Evolutionary conservation across 2,329 filamentous ascomycete species (phyloP), one percentile per base, ranked within the genome.

Genomic region (Talaromyces sp.): DNA sequence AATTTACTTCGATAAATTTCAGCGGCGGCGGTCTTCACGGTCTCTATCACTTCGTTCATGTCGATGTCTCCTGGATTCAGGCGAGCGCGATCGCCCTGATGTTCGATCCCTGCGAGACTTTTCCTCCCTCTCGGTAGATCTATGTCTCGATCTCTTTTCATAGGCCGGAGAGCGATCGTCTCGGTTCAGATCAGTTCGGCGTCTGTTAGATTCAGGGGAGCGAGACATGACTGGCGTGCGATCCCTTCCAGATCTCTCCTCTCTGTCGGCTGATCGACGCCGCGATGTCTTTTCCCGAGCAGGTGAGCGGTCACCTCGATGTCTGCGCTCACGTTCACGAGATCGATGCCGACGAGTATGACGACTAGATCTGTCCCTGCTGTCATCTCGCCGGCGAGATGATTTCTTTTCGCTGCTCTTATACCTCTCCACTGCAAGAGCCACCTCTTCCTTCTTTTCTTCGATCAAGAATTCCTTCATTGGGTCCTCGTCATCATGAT

Each of bases 401-500:
- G 67, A 64, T 47, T 61, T 80, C 63, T 77, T 81, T 13, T 81
- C 77, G 52, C 78, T 77, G 66, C 73, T 81, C 41, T 80, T 78
- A 47, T 81, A 69, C 62, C 74, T 81, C 58, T 80, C 78, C 62
- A 89, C 73, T 3, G 90, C 92, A 53, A 83, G 82, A 49, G 88
- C 85, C 11, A 96, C 83, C 70, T 96, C 90, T 69, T 91, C 90
- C 73, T 89, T 91, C 81, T 97, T 97, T 74, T 96, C 89, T 58
- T 93, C 84, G 47, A 97, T 86, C 58, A 97, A 70, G 65, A 90
- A 97, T 33, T 85, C 86, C 74, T 96, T 97, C 94, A 99, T 99
- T 0, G 94, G 94, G 70, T 99, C 94, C 56, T 97, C 93, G 20
- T 97, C 92, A 60, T 97, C 94, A 59, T 95, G 88, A 14, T 93